phyloP scores from a whole-genome alignment of 2,329 filamentous ascomycete species.

The Blastomyces gilchristii region DNA sequence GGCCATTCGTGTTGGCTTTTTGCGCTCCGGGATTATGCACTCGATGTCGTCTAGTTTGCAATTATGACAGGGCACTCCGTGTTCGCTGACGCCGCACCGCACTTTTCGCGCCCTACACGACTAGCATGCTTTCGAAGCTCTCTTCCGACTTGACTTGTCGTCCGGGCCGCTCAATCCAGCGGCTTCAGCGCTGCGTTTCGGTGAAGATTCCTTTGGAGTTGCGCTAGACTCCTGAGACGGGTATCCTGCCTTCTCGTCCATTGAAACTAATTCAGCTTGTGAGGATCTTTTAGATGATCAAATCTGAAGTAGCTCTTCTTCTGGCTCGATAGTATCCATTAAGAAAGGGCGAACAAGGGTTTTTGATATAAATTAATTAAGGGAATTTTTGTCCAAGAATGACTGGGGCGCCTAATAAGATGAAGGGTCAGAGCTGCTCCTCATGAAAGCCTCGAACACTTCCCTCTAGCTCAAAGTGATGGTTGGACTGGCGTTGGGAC shows the following conservation, averaged over 20 bases:
- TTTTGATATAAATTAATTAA: neutral
- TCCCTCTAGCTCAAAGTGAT: neutral
- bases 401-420: neutral
- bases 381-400: neutral
- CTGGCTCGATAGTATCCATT: neutral
- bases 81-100: constrained; percentile 41
- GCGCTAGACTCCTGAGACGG: constrained; percentile 5
- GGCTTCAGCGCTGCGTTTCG: constrained; percentile 11
- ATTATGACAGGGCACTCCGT: constrained; percentile 28
- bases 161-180: constrained; percentile 9
- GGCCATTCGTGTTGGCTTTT: constrained; percentile 10
- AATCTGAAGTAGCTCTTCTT: neutral
- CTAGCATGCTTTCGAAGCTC: constrained; percentile 41
- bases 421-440: neutral
- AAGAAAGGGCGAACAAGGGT: neutral
- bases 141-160: constrained; percentile 46
- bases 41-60: constrained; percentile 19
- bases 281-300: neutral
- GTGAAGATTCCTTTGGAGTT: neutral
- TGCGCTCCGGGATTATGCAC: constrained; percentile 16
- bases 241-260: neutral
- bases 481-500: neutral
- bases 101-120: constrained; percentile 43
- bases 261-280: neutral
- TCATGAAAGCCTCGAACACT: neutral